phyloP scores from a whole-genome alignment of 2,329 filamentous ascomycete species.

The Penicillium brasilianum region DNA sequence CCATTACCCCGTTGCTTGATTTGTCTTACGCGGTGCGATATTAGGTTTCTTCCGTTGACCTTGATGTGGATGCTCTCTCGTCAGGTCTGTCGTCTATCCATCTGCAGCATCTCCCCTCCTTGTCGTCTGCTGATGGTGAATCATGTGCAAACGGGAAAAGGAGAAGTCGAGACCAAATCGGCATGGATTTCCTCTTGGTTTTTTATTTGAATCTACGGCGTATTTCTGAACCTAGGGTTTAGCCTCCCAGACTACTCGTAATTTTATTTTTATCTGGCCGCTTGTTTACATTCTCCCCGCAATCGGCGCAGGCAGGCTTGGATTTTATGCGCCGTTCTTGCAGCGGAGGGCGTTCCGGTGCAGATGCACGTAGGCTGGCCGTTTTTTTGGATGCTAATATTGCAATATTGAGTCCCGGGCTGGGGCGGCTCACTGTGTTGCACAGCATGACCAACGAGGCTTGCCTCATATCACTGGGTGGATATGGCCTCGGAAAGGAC shows the following conservation, averaged over 20 bases:
- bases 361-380: constrained; percentile 17
- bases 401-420: constrained; percentile 8
- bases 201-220: neutral
- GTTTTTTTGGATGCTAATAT: constrained; percentile 15
- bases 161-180: neutral
- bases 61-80: neutral
- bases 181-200: neutral
- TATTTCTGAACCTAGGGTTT: neutral
- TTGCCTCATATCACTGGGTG: neutral
- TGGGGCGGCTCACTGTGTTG: constrained; percentile 20
- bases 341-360: constrained; percentile 10
- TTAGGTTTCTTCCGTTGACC: no score
- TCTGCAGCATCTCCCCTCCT: constrained; percentile 2
- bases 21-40: neutral
- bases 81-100: neutral
- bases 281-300: constrained; percentile 8
- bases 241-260: no score
- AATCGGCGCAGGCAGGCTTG: constrained; percentile 6
- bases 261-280: neutral
- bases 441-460: constrained; percentile 20
- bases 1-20: neutral
- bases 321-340: neutral
- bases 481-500: neutral
- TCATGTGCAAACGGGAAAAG: neutral
- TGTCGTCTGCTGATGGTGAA: neutral